A percentile compares a stretch with the other conserved stretches of the same genome.
Conservation (phyloP, 2,329 filamentous ascomycete genomes). For the Cercospora sp. region DNA sequence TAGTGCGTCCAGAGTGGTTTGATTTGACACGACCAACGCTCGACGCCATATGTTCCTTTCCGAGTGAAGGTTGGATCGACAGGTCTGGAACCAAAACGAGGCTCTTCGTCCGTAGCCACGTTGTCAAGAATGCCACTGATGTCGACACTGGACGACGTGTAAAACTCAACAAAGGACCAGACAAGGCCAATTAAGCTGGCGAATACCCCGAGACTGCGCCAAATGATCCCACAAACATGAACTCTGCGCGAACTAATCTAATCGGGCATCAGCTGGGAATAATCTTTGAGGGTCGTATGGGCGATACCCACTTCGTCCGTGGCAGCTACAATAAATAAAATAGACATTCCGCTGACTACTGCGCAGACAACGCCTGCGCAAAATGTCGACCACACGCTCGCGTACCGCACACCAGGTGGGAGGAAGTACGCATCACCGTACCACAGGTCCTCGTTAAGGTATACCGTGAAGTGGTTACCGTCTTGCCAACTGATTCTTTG, state of each 20-base stretch:
- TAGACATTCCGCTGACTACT: neutral
- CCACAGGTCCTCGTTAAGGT: neutral
- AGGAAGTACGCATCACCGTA: neutral
- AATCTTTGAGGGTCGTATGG: neutral
- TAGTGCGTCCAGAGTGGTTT: neutral
- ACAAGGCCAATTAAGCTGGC: neutral
- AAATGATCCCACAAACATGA: neutral
- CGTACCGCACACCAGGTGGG: neutral
- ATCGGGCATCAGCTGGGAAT: neutral
- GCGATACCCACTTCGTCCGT: neutral
- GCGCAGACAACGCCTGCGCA: neutral
- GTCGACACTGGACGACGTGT: neutral
- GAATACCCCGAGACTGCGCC: neutral
- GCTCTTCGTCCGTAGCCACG: neutral
- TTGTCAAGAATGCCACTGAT: neutral
- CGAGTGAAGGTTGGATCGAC: neutral
- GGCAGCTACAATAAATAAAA: neutral
- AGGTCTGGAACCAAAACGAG: neutral
- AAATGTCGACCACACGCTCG: neutral
- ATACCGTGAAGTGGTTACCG: neutral
- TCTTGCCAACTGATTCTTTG: neutral
- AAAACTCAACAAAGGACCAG: neutral
- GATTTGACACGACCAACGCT: neutral
- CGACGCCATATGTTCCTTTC: neutral
- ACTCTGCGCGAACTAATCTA: neutral